Evolutionary conservation across 73 alveolate species (phyloP), one percentile per base, ranked within the genome.

Genomic region (Uronychia binucleata): DNA sequence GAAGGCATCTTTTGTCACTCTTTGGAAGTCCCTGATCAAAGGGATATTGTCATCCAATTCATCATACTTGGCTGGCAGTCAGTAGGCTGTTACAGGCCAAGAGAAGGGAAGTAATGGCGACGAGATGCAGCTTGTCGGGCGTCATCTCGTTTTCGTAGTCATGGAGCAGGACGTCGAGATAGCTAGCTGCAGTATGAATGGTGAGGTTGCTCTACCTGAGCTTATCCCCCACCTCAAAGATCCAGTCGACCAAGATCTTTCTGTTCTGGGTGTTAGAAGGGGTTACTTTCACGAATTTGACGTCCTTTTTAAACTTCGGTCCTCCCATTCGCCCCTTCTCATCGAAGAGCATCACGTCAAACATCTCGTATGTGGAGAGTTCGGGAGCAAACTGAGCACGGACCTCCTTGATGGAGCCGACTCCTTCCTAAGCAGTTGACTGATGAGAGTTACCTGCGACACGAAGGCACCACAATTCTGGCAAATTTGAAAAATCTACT

Each of bases 21-120:
- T 86, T 28, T 77, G 58, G 27, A 86, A 32, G 34, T 86, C 92
- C 59, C 86, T 86, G 28, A 86, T 86, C n/a, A 86, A 59, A 27
- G 92, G 92, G 5, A 86, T 86, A 58, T 86, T 86, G 33, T 86
- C 92, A 79, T 86, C 92, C 0, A 86, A 58, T 79, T 86, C 92
- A 59, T 86, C 92, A 60, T 60, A 86, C 33, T 86, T 86, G 28
- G 92, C 82, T 30, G 88, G 78, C 26, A 79, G 58, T 60, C 14
- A 59, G 78, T 77, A 1, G 5, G 19, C 28, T 5, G 5, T 75
- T 75, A 75, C 81, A 75, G 5, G 81, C 81, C 1, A 75, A 27
- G 5, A 75, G 32, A 28, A 75, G 81, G 27, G 81, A 75, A 30
- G 81, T 75, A 28, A 75, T 26, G 8, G 81, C 81, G 30, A 26